A percentile compares a stretch with the other conserved stretches of the same genome.
phyloP scores from a whole-genome alignment of 768 basidiomycete species.

The Megacollybia marginata region DNA sequence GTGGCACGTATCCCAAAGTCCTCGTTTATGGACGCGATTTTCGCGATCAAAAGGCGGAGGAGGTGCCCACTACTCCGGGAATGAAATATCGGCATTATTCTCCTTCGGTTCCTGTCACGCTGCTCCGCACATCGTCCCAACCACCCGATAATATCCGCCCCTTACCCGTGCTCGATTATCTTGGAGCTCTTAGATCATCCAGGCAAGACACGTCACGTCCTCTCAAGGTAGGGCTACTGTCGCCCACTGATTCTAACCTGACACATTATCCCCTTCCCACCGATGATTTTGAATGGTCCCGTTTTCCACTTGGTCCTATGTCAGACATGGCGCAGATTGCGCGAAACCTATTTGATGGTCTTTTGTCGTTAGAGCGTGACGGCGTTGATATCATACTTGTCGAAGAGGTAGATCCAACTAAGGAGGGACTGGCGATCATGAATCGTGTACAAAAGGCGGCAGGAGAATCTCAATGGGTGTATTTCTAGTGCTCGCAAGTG shows the following conservation, averaged over 20 bases:
- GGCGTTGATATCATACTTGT: slow-evolving; percentile 80
- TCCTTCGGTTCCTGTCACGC: slow-evolving; percentile 77
- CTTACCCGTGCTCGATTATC: slow-evolving; percentile 25
- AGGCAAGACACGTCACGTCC: slow-evolving; percentile 6
- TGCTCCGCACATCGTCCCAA: slow-evolving; percentile 49
- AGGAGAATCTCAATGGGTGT: slow-evolving; percentile 39
- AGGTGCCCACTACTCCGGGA: slow-evolving; percentile 88
- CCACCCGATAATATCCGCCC: slow-evolving; percentile 29
- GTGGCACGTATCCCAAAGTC: slow-evolving; percentile 40
- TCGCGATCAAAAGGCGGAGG: slow-evolving; percentile 57
- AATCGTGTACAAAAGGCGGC: slow-evolving; percentile 91
- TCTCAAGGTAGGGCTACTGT: slow-evolving; percentile 62
- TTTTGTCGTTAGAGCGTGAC: slow-evolving; percentile 69
- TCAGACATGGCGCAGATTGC: slow-evolving; percentile 64
- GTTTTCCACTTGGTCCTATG: slow-evolving; percentile 42
- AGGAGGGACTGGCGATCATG: slow-evolving; percentile 91
- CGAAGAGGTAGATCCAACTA: slow-evolving; percentile 74
- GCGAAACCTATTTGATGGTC: slow-evolving; percentile 78
- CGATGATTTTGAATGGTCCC: slow-evolving; percentile 44
- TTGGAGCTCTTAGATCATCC: slow-evolving; percentile 33
- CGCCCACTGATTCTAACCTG: slow-evolving; percentile 50
- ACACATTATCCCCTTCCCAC: slow-evolving; percentile 13
- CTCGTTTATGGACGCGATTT: slow-evolving; percentile 81
- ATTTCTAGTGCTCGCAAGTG: slow-evolving; percentile 4
- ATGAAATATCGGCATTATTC: slow-evolving; percentile 99